Base-by-base conservation (phyloP, 441 rosid genomes). In the Aleurites moluccanus region DNA sequence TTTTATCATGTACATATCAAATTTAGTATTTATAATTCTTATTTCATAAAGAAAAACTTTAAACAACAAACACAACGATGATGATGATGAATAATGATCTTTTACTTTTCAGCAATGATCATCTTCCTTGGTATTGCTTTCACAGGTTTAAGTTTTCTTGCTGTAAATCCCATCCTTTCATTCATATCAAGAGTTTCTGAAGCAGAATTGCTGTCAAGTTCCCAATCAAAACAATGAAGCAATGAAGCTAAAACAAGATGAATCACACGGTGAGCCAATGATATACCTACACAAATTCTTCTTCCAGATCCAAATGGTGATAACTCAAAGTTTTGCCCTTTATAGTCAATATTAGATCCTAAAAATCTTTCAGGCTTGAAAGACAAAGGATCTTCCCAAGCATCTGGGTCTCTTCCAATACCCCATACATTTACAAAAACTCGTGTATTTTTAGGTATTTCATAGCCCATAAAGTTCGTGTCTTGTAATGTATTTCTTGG, bases 361-460 rank as follows among this genome's bases (percentile, higher is more conserved):
- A 82, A 6, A 72, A 84, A 84, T 50, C 84, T 74, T 45, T 84
- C 78, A 2, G 85, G 87, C 30, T 77, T 73, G 77, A 82, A 84
- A 2, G 25, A 2, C 69, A 68, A 33, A 20, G 85, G 80, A 67
- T 80, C 78, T 21, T 75, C 83, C 85, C 87, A 84, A 14, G 68
- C 15, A 11, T 77, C 63, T 20, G 81, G 76, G 65, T 84, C 85
- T 73, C 81, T 74, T 42, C 81, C 83, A 10, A 81, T 80, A 21
- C 77, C 76, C 80, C 75, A 80, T 9, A 4, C 79, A 18, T 83
- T 80, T 28, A 80, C 76, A 25, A 78, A 53, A 73, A 79, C 79
- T 62, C 75, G 81, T 47, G 80, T 73, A 53, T 76, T 72, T 71
- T 82, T 67, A n/a, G 80, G 83, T 13, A 80, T 66, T 27, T 63